These are phyloP conservation scores for Beta corolliflora DNA, from an alignment of 179 eudicot genomes.

Conservation along the genomic window DNA sequence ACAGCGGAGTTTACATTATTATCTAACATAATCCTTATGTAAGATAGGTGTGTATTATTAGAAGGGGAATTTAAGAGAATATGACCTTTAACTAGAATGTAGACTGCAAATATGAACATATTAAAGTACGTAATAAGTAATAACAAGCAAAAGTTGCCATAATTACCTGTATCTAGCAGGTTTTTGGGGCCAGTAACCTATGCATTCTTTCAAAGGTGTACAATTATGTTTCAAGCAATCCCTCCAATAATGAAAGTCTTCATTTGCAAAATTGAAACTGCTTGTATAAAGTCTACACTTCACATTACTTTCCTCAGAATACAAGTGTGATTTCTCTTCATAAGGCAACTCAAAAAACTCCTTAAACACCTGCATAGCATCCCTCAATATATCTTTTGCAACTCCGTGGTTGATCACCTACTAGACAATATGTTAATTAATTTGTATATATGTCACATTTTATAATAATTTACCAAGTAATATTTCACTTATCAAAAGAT, in stretches of 20 bases:
- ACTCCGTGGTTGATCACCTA: slow-evolving; percentile 32
- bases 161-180: slow-evolving; percentile 43
- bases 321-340: slow-evolving; percentile 26
- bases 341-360: slow-evolving; percentile 28
- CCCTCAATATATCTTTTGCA: slow-evolving; percentile 1
- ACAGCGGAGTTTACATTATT: too few relatives aligned
- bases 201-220: slow-evolving; percentile 40
- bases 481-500: background rate
- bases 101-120: background rate
- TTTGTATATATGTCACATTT: background rate
- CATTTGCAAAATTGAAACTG: slow-evolving; percentile 25
- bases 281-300: slow-evolving; percentile 35
- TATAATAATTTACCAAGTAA: background rate
- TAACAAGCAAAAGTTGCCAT: background rate
- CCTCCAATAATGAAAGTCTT: slow-evolving; percentile 47
- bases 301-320: slow-evolving; percentile 15
- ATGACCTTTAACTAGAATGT: too few relatives aligned
- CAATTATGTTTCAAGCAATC: slow-evolving; percentile 39
- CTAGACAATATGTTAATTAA: background rate
- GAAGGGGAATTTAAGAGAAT: too few relatives aligned
- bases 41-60: too few relatives aligned
- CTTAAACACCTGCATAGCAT: slow-evolving; percentile 17
- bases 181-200: slow-evolving; percentile 46
- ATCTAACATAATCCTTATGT: too few relatives aligned
- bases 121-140: background rate